Evolutionary conservation across 106 monocot genomes (phyloP).

Genomic region (Allium sativum): DNA sequence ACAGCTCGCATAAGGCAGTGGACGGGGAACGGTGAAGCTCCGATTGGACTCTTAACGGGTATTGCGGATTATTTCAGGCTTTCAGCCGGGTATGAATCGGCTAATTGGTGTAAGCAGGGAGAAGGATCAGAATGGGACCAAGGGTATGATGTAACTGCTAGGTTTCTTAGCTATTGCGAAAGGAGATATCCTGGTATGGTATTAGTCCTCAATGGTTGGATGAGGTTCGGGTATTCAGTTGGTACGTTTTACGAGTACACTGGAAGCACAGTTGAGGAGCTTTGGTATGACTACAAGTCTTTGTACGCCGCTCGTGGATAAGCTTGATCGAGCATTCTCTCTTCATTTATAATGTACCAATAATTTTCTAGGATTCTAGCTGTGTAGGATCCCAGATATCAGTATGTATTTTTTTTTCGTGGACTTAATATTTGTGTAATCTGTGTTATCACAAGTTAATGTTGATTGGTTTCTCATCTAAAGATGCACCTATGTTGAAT

Average conservation of each 20-base stretch:
- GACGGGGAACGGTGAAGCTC: not conserved
- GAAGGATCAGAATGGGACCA: constrained; percentile 42
- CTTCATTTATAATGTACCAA: too few relatives aligned
- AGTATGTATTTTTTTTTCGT: too few relatives aligned
- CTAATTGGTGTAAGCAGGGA: constrained; percentile 36
- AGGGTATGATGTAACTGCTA: constrained; percentile 46
- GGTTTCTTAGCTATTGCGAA: constrained; percentile 46
- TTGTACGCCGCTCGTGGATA: constrained; percentile 3
- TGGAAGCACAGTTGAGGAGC: constrained; percentile 40
- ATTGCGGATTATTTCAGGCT: constrained; percentile 58
- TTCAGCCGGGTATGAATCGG: constrained; percentile 34
- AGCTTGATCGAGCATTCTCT: too few relatives aligned
- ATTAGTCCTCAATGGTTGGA: constrained; percentile 40
- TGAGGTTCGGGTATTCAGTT: constrained; percentile 45
- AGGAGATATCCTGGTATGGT: constrained; percentile 24
- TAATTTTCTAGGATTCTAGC: too few relatives aligned
- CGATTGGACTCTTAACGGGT: constrained; percentile 38
- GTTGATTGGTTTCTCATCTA: too few relatives aligned
- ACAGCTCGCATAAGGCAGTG: not conserved
- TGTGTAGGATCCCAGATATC: too few relatives aligned
- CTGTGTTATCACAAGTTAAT: too few relatives aligned
- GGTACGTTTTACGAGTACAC: constrained; percentile 31
- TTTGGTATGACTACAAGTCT: constrained; percentile 55
- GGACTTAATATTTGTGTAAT: too few relatives aligned
- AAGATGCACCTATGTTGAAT: too few relatives aligned